Conservation (phyloP, 371 early-diverging fungal species). For the Massospora cicadina region DNA sequence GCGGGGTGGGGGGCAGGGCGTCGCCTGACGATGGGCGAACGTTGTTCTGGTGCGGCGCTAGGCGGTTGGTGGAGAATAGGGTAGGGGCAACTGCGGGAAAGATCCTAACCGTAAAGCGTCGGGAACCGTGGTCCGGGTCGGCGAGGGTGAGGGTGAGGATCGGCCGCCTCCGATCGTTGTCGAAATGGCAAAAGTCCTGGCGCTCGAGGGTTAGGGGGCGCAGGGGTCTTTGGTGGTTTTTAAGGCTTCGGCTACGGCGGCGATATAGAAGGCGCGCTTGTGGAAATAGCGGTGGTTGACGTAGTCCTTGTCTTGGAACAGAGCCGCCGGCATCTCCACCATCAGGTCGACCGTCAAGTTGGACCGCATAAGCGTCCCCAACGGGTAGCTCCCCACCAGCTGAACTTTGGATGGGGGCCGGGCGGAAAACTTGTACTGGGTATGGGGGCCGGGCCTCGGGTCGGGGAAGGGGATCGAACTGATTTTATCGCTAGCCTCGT, state of each 20-base stretch:
- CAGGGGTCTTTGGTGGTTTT: constrained; percentile 31
- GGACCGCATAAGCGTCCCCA: constrained; percentile 49
- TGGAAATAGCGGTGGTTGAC: constrained; percentile 86
- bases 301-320: constrained; percentile 85
- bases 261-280: constrained; percentile 84
- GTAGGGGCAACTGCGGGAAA: constrained; percentile 44
- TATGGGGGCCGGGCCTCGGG: constrained; percentile 42
- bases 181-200: constrained; percentile 33
- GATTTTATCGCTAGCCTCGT: background rate
- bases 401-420: constrained; percentile 53
- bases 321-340: constrained; percentile 72
- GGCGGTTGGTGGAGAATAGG: constrained; percentile 42
- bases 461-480: constrained; percentile 49
- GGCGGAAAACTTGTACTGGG: constrained; percentile 56
- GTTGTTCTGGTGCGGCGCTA: constrained; percentile 68
- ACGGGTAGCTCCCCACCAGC: constrained; percentile 76
- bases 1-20: constrained; percentile 54
- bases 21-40: constrained; percentile 34
- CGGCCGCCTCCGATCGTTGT: constrained; percentile 59
- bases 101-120: constrained; percentile 41
- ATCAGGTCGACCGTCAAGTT: constrained; percentile 74
- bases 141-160: background rate
- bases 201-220: constrained; percentile 16
- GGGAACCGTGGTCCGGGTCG: constrained; percentile 26
- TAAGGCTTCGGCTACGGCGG: constrained; percentile 36